A percentile compares a stretch with the other conserved stretches of the same genome.
These are phyloP conservation scores for Nemania abortiva DNA, from an alignment of 2,329 filamentous ascomycete genomes.

Conservation along the genomic window DNA sequence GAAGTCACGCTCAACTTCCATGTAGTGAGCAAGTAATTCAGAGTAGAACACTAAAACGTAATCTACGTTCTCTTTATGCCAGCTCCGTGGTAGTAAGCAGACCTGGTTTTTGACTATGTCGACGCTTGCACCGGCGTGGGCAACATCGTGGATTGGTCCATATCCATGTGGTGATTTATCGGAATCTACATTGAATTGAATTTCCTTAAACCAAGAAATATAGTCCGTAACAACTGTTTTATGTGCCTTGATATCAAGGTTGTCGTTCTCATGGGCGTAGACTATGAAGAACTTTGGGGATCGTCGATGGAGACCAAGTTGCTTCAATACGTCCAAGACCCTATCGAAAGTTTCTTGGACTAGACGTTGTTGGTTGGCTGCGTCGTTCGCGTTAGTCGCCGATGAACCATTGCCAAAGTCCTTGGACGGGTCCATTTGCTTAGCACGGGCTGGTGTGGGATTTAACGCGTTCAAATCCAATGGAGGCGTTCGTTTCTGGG, in stretches of 20 bases:
- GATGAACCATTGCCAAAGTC: too few relatives aligned
- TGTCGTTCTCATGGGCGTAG: neutral
- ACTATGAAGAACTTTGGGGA: neutral
- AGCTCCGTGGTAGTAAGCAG: neutral
- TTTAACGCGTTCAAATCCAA: too few relatives aligned
- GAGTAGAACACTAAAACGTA: neutral
- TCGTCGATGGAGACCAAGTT: neutral
- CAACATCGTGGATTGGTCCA: neutral
- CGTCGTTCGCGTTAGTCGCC: too few relatives aligned
- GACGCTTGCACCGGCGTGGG: neutral
- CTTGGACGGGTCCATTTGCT: too few relatives aligned
- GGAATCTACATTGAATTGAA: neutral
- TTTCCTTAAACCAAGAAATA: slow-evolving; percentile 3
- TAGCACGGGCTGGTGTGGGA: too few relatives aligned
- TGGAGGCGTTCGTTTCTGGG: too few relatives aligned
- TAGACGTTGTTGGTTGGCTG: too few relatives aligned
- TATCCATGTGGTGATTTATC: slow-evolving; percentile 1
- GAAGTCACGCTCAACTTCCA: neutral
- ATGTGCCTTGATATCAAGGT: neutral
- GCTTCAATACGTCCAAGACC: too few relatives aligned
- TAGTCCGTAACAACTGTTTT: neutral
- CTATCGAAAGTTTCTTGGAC: too few relatives aligned
- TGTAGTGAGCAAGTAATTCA: neutral
- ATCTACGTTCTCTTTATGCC: neutral
- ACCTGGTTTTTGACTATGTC: neutral